Evolutionary conservation across 2,329 filamentous ascomycete species (phyloP), one percentile per base, ranked within the genome.

Genomic region (Fusarium xylarioides): DNA sequence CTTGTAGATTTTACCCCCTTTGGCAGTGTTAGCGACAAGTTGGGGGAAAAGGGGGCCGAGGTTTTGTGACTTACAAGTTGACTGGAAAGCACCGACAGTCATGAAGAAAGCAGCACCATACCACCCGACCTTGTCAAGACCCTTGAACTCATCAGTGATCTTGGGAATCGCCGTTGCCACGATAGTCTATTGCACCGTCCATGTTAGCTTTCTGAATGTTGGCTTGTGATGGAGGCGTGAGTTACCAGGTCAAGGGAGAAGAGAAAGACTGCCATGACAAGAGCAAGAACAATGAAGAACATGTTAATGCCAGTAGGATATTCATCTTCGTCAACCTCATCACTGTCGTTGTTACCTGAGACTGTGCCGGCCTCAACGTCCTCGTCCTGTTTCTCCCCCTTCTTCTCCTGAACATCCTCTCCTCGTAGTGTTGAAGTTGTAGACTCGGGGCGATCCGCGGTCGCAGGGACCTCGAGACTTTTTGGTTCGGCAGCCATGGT

Each of bases 71-170:
- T 67, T 79, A 82, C 82, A 86, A 21, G 82, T 81, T 47, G 84
- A 83, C 75, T 86, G 84, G 74, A 85, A 82, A 64, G 80, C 81
- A 15, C 82, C 85, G 35, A 85, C 76, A 4, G 85, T 86, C 73
- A 88, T 81, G 78, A 88, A 87, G 73, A 86, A 89, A 46, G 86
- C 86, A 21, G 86, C 84, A 5, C 87, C 88, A 72, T 91, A 91
- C 89, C 89, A 91, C 28, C 86, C 85, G 18, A 89, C 84, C 68
- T 89, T 85, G 40, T 84, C 82, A 23, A 89, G 82, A 53, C 85
- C 82, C 63, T 86, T 81, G 80, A 88, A 87, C 44, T 87, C 83
- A 70, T 84, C 84, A 3, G 87, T 88, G 74, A 89, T 89, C 68
- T 86, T 86, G 15, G 87, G 87, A 44, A 89, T 88, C 15, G 87